Evolutionary conservation across 441 rosid species (phyloP), one percentile per base, ranked within the genome.

Genomic region (Corymbia citriodora): DNA sequence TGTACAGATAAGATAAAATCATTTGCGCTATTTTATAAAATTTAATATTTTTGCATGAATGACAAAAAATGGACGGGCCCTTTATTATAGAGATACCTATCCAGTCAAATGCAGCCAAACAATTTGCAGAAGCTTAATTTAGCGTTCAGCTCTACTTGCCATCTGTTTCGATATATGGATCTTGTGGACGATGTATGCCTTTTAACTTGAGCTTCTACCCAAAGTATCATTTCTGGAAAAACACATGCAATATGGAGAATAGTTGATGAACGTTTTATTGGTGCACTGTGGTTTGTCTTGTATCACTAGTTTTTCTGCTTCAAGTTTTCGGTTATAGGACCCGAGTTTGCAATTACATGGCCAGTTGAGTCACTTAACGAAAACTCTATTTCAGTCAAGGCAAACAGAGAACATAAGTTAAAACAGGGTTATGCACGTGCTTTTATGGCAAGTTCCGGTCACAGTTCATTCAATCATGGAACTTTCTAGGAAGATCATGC

Each of bases 391-490:
- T 61, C 16, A 61, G 68, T 11, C 6, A 61, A 61, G 27, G 31
- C 16, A 61, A 61, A 25, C 68, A 25, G 33, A 72, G 63, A 13
- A 55, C 23, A 61, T 36, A 49, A 48, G 21, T 50, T 88, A 72
- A 72, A 88, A 82, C 55, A 52, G 31, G 90, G 89, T 91, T 54
- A n/a, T 88, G n/a, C 19, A 63, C 53, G 33, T 49, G 83, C 90
- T 79, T 92, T 74, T 90, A 55, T 92, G 91, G 93, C 97, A 97
- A 99, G 99, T 97, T 92, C 99, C 99, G 9, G 93, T 98, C 91
- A 93, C 99, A 10, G 98, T 98, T 88, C 99, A 98, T 97, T 97
- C 91, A 99, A 97, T 92, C 99, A 97, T 90, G 99, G 98, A 93
- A 93, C 96, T 90, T 94, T 96, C 70, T 96, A 96, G 95, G 93